Conservation (phyloP, 371 early-diverging fungal species). For the Mucor lusitanicus region DNA sequence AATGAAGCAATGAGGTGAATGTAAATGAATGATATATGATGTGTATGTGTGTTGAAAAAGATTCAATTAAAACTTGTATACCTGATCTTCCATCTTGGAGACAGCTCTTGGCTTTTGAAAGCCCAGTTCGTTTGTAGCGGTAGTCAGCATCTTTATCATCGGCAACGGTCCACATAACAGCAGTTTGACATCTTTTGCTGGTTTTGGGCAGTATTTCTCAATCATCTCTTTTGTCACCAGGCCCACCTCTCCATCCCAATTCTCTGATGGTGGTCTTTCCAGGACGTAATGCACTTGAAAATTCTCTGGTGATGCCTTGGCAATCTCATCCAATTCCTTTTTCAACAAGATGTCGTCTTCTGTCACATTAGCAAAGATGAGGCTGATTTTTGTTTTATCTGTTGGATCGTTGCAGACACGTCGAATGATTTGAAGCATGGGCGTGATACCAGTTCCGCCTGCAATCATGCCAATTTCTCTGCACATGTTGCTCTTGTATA, state of each 20-base stretch:
- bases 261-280: conserved; percentile 67
- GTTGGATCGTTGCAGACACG: conserved; percentile 77
- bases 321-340: conserved; percentile 78
- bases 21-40: not conserved
- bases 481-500: conserved; percentile 83
- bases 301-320: conserved; percentile 71
- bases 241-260: conserved; percentile 85
- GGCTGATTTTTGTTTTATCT: conserved; percentile 74
- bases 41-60: not conserved
- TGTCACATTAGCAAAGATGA: conserved; percentile 90
- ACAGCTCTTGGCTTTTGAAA: conserved; percentile 77
- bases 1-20: not conserved
- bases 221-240: conserved; percentile 82
- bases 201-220: conserved; percentile 65
- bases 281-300: conserved; percentile 83
- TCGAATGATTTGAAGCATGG: conserved; percentile 89
- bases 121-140: conserved; percentile 65
- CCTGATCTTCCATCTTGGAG: conserved; percentile 84
- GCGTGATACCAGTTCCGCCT: conserved; percentile 93
- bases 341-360: conserved; percentile 85
- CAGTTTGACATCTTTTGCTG: conserved; percentile 80
- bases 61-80: conserved; percentile 82
- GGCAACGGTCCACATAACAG: conserved; percentile 88
- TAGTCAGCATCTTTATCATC: conserved; percentile 78
- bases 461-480: conserved; percentile 91